Conservation (phyloP, 164 flowering plant species). For the Magnolia changhungtana region DNA sequence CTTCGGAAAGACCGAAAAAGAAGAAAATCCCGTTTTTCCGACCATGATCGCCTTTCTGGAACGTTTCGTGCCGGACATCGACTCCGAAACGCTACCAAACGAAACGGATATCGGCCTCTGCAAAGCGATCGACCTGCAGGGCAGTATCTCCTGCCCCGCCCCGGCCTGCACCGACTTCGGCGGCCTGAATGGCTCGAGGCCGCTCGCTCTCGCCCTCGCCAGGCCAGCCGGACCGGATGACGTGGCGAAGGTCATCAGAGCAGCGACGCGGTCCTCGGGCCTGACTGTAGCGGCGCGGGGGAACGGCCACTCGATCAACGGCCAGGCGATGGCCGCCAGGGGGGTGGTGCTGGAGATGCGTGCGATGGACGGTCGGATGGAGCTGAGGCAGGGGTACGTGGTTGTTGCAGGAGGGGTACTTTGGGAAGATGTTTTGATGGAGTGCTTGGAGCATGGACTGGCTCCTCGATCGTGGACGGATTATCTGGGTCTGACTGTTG, state of each 20-base stretch:
- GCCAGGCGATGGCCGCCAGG: slow-evolving; percentile 73
- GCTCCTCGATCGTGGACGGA: slow-evolving; percentile 95
- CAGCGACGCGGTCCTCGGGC: slow-evolving; percentile 31
- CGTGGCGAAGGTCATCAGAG: slow-evolving; percentile 28
- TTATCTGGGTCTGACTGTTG: slow-evolving; percentile 77
- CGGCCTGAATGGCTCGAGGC: slow-evolving; percentile 39
- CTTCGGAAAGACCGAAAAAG: too few species aligned
- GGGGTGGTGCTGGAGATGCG: slow-evolving; percentile 83
- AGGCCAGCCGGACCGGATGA: slow-evolving; percentile 46
- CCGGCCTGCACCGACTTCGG: slow-evolving; percentile 67
- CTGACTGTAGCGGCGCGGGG: slow-evolving; percentile 90
- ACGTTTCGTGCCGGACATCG: slow-evolving; percentile 39
- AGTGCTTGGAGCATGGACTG: slow-evolving; percentile 41
- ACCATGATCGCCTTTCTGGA: slow-evolving; percentile 63
- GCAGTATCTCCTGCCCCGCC: slow-evolving; percentile 18
- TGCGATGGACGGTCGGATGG: slow-evolving; percentile 22
- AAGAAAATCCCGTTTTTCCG: not conserved
- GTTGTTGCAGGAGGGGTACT: slow-evolving; percentile 81
- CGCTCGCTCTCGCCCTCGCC: slow-evolving; percentile 62
- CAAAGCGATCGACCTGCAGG: slow-evolving; percentile 28
- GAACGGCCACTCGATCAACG: slow-evolving; percentile 90
- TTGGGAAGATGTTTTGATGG: slow-evolving; percentile 67
- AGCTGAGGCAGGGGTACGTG: slow-evolving; percentile 15
- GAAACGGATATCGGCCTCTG: slow-evolving; percentile 22
- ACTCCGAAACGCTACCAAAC: slow-evolving; percentile 23